Conservation (phyloP, 2,329 filamentous ascomycete genomes). For the Cytospora piceae region DNA sequence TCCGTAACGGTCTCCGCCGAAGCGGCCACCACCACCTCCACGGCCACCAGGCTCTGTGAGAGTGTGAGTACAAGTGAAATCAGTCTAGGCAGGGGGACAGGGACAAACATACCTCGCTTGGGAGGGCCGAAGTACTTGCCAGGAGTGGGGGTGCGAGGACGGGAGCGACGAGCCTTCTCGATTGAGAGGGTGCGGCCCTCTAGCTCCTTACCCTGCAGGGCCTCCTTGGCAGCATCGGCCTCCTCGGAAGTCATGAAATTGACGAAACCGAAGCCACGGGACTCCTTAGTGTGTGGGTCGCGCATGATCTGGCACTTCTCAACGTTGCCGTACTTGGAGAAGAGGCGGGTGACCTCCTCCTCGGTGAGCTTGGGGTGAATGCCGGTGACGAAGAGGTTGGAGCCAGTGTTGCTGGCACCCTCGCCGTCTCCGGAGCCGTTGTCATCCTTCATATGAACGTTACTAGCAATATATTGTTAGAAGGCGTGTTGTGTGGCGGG, state of each 20-base stretch:
- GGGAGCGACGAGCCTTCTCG: conserved; percentile 95
- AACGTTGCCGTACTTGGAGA: conserved; percentile 98
- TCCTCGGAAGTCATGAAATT: conserved; percentile 97
- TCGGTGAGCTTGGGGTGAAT: conserved; percentile 93
- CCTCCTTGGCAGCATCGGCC: conserved; percentile 95
- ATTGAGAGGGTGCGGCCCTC: conserved; percentile 97
- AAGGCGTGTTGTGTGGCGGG: conserved; percentile 21
- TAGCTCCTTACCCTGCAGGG: conserved; percentile 90
- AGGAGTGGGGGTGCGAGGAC: conserved; percentile 92
- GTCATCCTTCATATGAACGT: conserved; percentile 52
- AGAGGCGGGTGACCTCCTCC: conserved; percentile 88
- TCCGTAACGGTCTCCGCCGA: conserved; percentile 56
- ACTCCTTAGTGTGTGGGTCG: conserved; percentile 97
- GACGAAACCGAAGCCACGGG: conserved; percentile 97
- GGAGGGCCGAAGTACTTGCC: conserved; percentile 99
- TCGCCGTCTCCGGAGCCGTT: conserved; percentile 56
- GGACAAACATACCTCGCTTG: conserved; percentile 78
- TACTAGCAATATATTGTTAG: conserved; percentile 38
- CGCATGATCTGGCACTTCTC: conserved; percentile 99
- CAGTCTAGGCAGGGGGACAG: conserved; percentile 49
- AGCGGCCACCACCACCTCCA: conserved; percentile 53
- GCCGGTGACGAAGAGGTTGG: conserved; percentile 98
- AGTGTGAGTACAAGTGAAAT: conserved; percentile 37
- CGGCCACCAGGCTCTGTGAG: conserved; percentile 59
- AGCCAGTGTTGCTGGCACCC: conserved; percentile 86